Evolutionary conservation across 805 yeast species (phyloP), one percentile per base, ranked within the genome.

Genomic region (Lipomyces lipofer): DNA sequence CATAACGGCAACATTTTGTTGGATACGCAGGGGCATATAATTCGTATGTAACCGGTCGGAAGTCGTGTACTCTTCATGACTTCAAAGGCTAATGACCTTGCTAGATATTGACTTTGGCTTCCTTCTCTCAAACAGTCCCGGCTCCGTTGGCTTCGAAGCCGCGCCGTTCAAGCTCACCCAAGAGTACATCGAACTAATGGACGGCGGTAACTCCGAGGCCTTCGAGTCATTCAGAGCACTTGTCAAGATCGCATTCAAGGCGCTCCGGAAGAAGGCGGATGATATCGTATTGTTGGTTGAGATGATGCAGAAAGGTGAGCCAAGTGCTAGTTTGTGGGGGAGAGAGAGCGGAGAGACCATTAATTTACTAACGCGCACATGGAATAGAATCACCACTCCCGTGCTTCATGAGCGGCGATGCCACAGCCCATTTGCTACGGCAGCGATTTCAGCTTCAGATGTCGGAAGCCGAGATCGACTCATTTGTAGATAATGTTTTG

Each of bases 1-100:
- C 99, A 94, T 72, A 94, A 94, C 72, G 99, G 99, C 70, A 94
- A 94, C 70, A 92, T 94, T 59, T 85, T 94, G 88, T 88, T 94
- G 67, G 99, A 94, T 68, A 88, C 85, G 56, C 86, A 88, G 65
- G 99, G 99, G 0, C 99, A 94, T 67, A 86, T 94, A 10, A 83
- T 92, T 43, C 78, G 72, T 53, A 53, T 38, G 59, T 51, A 36
- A 22, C 21, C n/a, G n/a, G n/a, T n/a, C n/a, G n/a, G n/a, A n/a
- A n/a, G n/a, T n/a, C n/a, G n/a, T n/a, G n/a, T n/a, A n/a, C n/a
- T n/a, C n/a, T n/a, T n/a, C n/a, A n/a, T n/a, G n/a, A n/a, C n/a
- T n/a, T n/a, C n/a, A n/a, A n/a, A n/a, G n/a, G n/a, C 28, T 19
- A 22, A 29, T 52, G 19, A 25, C 30, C 15, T 2, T 13, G 15